Percentiles rank a stretch among this genome's conserved stretches.
Evolutionary conservation across 768 basidiomycete species (phyloP).

Genomic region (Macrolepiota albuminosa): DNA sequence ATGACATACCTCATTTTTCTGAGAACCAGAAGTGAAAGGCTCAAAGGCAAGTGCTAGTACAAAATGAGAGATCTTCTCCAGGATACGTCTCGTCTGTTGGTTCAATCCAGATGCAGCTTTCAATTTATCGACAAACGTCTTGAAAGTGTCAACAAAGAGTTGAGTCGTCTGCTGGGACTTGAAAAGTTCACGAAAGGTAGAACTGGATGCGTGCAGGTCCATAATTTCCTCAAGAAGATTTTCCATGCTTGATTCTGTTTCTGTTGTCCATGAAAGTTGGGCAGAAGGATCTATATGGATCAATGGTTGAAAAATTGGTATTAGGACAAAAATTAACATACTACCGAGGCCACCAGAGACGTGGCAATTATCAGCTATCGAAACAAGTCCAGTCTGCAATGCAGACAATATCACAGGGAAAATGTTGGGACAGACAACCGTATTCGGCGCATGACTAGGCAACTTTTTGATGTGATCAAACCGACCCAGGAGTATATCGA

Average conservation of each 20-base stretch:
- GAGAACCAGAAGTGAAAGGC: constrained; percentile 51
- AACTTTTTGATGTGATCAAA: constrained; percentile 18
- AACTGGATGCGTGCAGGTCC: constrained; percentile 57
- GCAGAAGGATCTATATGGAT: constrained; percentile 8
- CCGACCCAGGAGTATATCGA: constrained; percentile 66
- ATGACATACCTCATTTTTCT: constrained; percentile 65
- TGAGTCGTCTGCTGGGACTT: constrained; percentile 67
- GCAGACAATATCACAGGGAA: constrained; percentile 69
- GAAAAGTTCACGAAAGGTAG: constrained; percentile 69
- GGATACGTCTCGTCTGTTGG: constrained; percentile 42
- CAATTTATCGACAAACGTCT: constrained; percentile 45
- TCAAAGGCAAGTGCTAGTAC: constrained; percentile 65
- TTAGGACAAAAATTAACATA: constrained; percentile 13
- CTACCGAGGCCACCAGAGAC: constrained; percentile 24
- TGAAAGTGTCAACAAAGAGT: constrained; percentile 61
- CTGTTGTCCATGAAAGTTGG: constrained; percentile 25
- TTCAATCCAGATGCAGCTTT: constrained; percentile 33
- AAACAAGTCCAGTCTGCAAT: constrained; percentile 50
- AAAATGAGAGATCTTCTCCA: constrained; percentile 70
- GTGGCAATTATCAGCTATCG: constrained; percentile 33
- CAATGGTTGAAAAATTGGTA: not conserved
- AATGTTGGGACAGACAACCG: constrained; percentile 62
- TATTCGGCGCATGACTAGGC: constrained; percentile 19
- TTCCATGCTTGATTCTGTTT: constrained; percentile 45
- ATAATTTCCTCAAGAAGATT: constrained; percentile 65